Evolutionary conservation across 345 rosid species (phyloP), one percentile per base, ranked within the genome.

Genomic region (Linum tenue): DNA sequence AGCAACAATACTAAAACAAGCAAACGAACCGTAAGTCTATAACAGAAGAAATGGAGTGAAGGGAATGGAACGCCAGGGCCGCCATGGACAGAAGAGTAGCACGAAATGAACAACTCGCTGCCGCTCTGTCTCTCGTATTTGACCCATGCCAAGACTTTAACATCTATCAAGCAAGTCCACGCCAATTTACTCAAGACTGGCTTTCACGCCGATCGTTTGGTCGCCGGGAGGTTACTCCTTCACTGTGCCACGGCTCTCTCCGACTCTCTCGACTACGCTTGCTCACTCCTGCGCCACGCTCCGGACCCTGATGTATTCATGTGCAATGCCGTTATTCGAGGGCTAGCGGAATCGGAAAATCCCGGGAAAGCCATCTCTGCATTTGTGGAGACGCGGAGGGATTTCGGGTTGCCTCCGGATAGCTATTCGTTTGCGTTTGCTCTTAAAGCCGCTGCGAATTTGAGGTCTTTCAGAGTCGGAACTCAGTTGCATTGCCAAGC

Each of bases 301-400:
- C 84, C 71, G 2, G 56, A 69, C 15, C 90, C 90, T 0, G 90
- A 89, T 71, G 76, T 76, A 4, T 85, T 89, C 82, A 85, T 89
- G 90, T 85, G 79, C 83, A 89, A 89, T 67, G 73, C 87, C 17
- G 77, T 89, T 50, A 79, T 86, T 50, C 80, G 96, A 36, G 96
- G 87, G 17, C 79, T 83, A 48, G 76, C 79, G 15, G 84, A 83
- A 55, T 80, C 96, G 1, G 77, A 73, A 1, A 48, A 58, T 31
- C 87, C 96, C 1, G 64, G 51, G 11, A 57, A 56, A 36, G 80
- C 96, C 3, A 59, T 89, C 9, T 10, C 69, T 3, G 17, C 66
- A 17, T 89, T 81, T 74, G 63, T 75, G 14, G 82, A 77, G 42
- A 75, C 84, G 86, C 74, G 71, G 43, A 71, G 74, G 65, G 74